Evolutionary conservation across 148 eudicot species (phyloP), one percentile per base, ranked within the genome.

Genomic region (Bassia scoparia): DNA sequence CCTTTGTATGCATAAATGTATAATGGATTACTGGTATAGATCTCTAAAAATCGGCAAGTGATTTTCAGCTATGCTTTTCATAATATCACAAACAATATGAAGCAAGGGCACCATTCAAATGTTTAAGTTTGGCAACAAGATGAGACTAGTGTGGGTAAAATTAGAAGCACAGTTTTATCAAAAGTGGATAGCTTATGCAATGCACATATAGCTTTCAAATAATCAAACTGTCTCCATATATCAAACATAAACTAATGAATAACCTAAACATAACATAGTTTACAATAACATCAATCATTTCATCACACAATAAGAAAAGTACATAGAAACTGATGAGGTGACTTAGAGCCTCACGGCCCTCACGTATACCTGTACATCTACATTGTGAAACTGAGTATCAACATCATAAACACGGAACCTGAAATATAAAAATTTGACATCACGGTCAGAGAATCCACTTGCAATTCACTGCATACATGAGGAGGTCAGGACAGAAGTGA

Each of bases 341-440:
- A 23, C 24, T 3, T 3, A n/a, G n/a, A n/a, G n/a, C n/a, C n/a
- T n/a, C 3, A 15, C 11, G 46, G 38, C 64, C 66, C 16, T n/a
- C 34, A 54, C 29, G 66, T 46, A 55, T 88, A 95, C 99, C 99
- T 90, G 88, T 27, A 85, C 89, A 77, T 89, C 97, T 56, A 79
- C 68, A 72, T 84, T 74, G 77, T 90, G 94, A 80, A 89, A 92
- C 73, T 85, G 96, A 76, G 94, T 82, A 81, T 95, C 97, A 76
- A 95, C 86, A 78, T 95, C 99, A 85, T 89, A 92, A 58, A 95
- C 86, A 75, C 77, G 96, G 80, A 95, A 88, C 90, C 97, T 95
- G 96, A 60, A 68, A 34, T 43, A 58, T 31, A 62, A 12, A 78
- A 41, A 30, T 34, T 43, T 41, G 18, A 52, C 44, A 72, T 61